A percentile compares a stretch with the other conserved stretches of the same genome.
Evolutionary conservation across 2,329 filamentous ascomycete species (phyloP).

Genomic region (Coniella lustricola): DNA sequence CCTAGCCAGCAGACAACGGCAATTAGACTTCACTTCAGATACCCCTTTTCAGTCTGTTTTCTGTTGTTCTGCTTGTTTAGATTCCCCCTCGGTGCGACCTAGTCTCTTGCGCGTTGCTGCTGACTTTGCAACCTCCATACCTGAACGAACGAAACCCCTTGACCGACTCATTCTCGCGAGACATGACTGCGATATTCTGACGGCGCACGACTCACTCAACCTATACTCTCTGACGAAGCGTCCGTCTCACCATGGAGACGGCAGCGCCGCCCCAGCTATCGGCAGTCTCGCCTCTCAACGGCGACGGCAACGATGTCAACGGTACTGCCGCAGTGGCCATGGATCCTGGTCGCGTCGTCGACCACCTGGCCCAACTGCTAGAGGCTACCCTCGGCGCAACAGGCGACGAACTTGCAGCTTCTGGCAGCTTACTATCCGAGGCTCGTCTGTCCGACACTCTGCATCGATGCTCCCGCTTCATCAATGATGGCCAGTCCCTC

Average conservation of each 20-base stretch:
- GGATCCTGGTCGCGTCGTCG: slow-evolving; percentile 63
- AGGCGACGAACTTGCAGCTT: slow-evolving; percentile 69
- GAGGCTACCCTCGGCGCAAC: slow-evolving; percentile 68
- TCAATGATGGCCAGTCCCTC: slow-evolving; percentile 78
- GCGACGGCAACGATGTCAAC: slow-evolving; percentile 26
- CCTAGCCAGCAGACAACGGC: slow-evolving; percentile 1
- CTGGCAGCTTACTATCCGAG: slow-evolving; percentile 76
- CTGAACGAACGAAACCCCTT: not conserved
- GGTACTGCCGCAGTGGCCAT: slow-evolving; percentile 46
- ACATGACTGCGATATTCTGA: slow-evolving; percentile 15
- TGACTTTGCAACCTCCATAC: slow-evolving; percentile 2
- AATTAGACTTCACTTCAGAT: slow-evolving; percentile 12
- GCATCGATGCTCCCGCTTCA: slow-evolving; percentile 82
- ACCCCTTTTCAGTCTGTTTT: slow-evolving; percentile 1
- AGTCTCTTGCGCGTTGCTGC: slow-evolving; percentile 1
- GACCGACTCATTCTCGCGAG: slow-evolving; percentile 11
- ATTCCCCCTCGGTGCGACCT: slow-evolving; percentile 4
- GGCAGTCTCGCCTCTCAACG: slow-evolving; percentile 40
- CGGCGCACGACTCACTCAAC: not conserved
- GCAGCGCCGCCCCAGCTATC: slow-evolving; percentile 39
- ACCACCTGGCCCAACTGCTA: slow-evolving; percentile 65
- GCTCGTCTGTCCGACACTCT: slow-evolving; percentile 69
- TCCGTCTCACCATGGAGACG: slow-evolving; percentile 40
- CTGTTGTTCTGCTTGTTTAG: slow-evolving; percentile 13
- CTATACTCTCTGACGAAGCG: slow-evolving; percentile 4